phyloP scores from a whole-genome alignment of 2,329 filamentous ascomycete species.

The Talaromyces sp. region DNA sequence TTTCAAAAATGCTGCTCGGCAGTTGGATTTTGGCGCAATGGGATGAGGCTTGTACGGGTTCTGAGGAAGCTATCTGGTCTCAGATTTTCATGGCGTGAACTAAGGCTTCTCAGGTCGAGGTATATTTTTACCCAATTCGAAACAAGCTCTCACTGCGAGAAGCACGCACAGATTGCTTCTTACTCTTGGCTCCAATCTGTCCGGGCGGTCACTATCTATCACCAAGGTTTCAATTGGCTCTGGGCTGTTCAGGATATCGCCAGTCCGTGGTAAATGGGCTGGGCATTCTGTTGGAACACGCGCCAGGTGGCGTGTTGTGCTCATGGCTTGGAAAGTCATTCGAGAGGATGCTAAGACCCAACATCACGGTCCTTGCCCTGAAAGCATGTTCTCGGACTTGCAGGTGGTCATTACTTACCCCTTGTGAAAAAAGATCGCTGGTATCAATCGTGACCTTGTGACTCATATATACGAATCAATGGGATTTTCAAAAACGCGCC shows the following conservation, averaged over 20 bases:
- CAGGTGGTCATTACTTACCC: neutral
- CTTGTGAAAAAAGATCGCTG: neutral
- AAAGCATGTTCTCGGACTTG: neutral
- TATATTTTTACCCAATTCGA: no score
- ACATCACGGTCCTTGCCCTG: no score
- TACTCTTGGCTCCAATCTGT: no score
- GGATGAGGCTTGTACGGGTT: neutral
- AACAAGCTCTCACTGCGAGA: neutral
- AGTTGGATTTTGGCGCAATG: conserved; percentile 65
- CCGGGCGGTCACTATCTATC: neutral
- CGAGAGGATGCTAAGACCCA: neutral
- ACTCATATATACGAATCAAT: no score
- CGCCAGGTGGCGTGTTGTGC: neutral
- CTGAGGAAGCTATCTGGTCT: neutral
- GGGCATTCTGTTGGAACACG: neutral
- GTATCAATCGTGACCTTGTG: neutral
- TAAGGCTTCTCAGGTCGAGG: no score
- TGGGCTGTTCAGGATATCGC: neutral
- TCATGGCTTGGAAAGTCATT: neutral
- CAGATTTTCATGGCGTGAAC: neutral
- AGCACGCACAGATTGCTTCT: neutral
- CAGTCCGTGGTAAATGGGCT: neutral
- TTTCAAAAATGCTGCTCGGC: conserved; percentile 70
- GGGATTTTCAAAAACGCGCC: neutral
- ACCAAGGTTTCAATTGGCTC: neutral